Evolutionary conservation across 306 rosid genomes (phyloP).

Genomic region (Quercus cerris): DNA sequence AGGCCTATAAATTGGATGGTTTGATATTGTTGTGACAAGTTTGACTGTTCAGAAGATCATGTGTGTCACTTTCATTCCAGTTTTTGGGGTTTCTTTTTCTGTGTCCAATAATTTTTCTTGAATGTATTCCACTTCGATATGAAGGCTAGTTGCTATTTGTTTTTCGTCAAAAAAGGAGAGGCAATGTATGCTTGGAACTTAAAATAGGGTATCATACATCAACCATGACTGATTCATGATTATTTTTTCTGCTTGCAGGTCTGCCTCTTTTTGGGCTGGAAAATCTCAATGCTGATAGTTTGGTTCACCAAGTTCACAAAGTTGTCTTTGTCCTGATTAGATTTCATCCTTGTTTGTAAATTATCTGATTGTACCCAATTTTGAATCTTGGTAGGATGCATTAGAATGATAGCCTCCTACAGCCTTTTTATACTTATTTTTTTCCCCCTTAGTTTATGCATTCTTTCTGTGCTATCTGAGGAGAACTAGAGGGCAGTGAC

Average conservation of each 20-base stretch:
- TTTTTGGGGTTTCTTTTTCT: background rate
- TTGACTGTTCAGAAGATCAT: background rate
- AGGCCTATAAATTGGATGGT: background rate
- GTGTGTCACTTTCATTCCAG: background rate
- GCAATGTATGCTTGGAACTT: background rate
- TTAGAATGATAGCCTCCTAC: constrained; percentile 25
- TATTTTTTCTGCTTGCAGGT: constrained; percentile 35
- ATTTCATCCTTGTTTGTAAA: constrained; percentile 48
- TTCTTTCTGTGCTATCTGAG: constrained; percentile 8
- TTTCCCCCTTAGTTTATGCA: background rate
- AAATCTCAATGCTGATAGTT: constrained; percentile 19
- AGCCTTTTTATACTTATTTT: constrained; percentile 21
- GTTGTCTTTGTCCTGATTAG: constrained; percentile 14
- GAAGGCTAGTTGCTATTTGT: background rate
- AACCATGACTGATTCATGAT: background rate
- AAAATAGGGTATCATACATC: background rate
- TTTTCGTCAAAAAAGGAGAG: background rate
- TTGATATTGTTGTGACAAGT: background rate
- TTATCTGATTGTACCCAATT: constrained; percentile 34
- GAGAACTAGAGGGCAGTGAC: constrained; percentile 28
- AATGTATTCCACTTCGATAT: background rate
- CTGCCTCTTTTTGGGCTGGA: constrained; percentile 10
- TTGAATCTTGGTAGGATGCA: constrained; percentile 32
- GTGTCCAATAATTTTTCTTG: background rate
- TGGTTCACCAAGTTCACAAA: constrained; percentile 13